Evolutionary conservation across 2,329 filamentous ascomycete genomes (phyloP).

Genomic region (Colletotrichum sp.): DNA sequence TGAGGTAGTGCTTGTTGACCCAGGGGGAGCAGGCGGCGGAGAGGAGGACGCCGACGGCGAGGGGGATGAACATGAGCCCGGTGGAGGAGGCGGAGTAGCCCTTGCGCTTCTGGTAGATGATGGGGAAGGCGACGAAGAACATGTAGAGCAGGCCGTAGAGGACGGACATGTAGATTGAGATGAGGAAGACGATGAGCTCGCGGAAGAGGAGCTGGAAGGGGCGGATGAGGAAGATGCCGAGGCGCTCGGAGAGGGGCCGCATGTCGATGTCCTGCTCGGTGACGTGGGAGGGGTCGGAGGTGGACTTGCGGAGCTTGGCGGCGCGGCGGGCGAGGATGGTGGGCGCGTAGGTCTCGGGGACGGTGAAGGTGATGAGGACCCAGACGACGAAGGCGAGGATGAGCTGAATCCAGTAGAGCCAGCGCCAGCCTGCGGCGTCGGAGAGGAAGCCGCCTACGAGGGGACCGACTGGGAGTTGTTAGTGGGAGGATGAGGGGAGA

Average conservation of each 20-base stretch:
- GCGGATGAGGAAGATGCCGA: constrained; percentile 77
- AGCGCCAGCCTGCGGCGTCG: constrained; percentile 76
- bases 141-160: constrained; percentile 78
- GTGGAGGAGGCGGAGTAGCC: constrained; percentile 76
- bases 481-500: neutral
- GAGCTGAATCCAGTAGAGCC: constrained; percentile 87
- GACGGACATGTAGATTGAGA: constrained; percentile 85
- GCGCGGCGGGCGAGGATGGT: constrained; percentile 76
- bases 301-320: constrained; percentile 71
- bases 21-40: constrained; percentile 72
- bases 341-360: constrained; percentile 88
- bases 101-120: constrained; percentile 80
- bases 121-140: constrained; percentile 75
- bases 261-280: constrained; percentile 83
- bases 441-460: constrained; percentile 79
- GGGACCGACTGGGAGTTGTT: constrained; percentile 58
- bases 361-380: constrained; percentile 82
- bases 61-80: constrained; percentile 86
- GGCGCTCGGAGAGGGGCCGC: constrained; percentile 70
- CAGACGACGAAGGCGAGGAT: constrained; percentile 76
- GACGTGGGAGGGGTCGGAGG: constrained; percentile 70
- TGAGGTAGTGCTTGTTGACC: constrained; percentile 84
- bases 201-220: constrained; percentile 86
- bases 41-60: constrained; percentile 75
- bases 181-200: constrained; percentile 85